Evolutionary conservation across 2,329 filamentous ascomycete species (phyloP).

Genomic region (Davidsoniella australis): DNA sequence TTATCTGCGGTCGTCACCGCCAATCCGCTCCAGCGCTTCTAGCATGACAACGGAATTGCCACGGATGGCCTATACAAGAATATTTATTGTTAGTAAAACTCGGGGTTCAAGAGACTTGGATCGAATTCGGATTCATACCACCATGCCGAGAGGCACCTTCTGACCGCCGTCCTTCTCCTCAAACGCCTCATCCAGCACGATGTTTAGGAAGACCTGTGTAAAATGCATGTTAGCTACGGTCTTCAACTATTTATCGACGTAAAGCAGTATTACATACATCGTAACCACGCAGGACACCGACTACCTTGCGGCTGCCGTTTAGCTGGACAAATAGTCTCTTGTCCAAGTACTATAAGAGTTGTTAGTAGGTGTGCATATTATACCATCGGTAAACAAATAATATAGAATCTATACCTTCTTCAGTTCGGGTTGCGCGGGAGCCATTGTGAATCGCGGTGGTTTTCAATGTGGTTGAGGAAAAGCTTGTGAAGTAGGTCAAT

Average conservation of each 20-base stretch:
- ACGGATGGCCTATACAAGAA: constrained; percentile 55
- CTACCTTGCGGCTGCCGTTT: constrained; percentile 94
- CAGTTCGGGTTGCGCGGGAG: constrained; percentile 94
- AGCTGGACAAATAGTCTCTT: constrained; percentile 96
- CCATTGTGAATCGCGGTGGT: constrained; percentile 44
- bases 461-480: neutral
- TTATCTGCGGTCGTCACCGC: constrained; percentile 37
- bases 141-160: constrained; percentile 82
- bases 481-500: neutral
- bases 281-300: constrained; percentile 85
- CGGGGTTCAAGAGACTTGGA: neutral
- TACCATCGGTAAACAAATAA: too few relatives aligned
- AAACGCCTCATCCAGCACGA: constrained; percentile 90
- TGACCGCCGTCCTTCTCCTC: constrained; percentile 88
- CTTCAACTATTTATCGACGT: neutral
- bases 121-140: constrained; percentile 40
- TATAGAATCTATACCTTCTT: constrained; percentile 56
- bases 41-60: constrained; percentile 98
- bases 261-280: constrained; percentile 49
- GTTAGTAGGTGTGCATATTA: neutral
- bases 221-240: neutral
- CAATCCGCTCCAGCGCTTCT: constrained; percentile 59
- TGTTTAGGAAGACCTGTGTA: constrained; percentile 86
- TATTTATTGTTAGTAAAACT: constrained; percentile 16
- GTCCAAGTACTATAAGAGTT: constrained; percentile 70